phyloP scores from a whole-genome alignment of 2,329 filamentous ascomycete genomes.

The Thyridium curvatum region DNA sequence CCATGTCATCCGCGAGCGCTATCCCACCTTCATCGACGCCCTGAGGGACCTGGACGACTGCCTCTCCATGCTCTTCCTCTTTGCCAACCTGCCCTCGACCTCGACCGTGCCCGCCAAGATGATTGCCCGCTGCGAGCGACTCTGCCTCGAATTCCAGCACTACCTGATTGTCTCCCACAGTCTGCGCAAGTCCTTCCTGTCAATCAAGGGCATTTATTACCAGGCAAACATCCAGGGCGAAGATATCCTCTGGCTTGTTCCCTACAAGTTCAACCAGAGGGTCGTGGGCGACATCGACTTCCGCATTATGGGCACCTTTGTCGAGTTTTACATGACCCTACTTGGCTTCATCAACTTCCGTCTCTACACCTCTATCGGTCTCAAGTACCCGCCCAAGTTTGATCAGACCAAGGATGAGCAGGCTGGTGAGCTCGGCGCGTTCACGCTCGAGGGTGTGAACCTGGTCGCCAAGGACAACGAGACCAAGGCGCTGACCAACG shows the following conservation, averaged over 20 bases:
- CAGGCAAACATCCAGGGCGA: conserved; percentile 96
- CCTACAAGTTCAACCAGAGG: conserved; percentile 95
- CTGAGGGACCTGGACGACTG: conserved; percentile 94
- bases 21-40: conserved; percentile 93
- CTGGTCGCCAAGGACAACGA: conserved; percentile 44
- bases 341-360: conserved; percentile 95
- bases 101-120: conserved; percentile 88
- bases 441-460: conserved; percentile 75
- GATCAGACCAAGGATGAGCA: conserved; percentile 80
- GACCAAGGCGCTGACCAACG: conserved; percentile 26
- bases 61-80: conserved; percentile 93
- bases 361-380: conserved; percentile 81
- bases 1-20: conserved; percentile 96
- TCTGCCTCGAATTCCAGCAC: conserved; percentile 95
- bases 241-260: conserved; percentile 93
- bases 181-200: conserved; percentile 91
- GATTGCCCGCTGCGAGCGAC: conserved; percentile 86
- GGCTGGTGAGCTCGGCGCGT: conserved; percentile 84
- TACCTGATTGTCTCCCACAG: conserved; percentile 91
- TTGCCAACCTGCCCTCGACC: conserved; percentile 91
- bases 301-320: conserved; percentile 97
- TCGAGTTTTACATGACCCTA: conserved; percentile 97
- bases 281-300: conserved; percentile 94
- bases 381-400: conserved; percentile 95
- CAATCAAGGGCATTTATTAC: conserved; percentile 99